A percentile compares a stretch with the other conserved stretches of the same genome.
phyloP scores from a whole-genome alignment of 805 yeast species.

The Sugiyamaella marilandica region DNA sequence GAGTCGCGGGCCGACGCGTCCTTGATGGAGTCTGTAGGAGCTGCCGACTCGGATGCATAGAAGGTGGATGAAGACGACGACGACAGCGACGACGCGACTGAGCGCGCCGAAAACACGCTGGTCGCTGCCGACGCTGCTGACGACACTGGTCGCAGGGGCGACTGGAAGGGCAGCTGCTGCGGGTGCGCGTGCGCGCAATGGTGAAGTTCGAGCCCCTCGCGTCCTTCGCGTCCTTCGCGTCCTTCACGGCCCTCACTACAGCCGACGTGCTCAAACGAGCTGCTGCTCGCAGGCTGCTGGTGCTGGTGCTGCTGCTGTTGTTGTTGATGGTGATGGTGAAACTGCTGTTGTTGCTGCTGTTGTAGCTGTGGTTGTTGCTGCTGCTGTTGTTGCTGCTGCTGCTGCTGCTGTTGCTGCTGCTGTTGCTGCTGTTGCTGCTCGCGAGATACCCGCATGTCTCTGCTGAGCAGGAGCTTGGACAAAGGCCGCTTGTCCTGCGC shows the following conservation, averaged over 20 bases:
- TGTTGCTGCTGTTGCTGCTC: neutral
- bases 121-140: conserved; percentile 6
- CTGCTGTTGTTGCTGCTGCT: neutral
- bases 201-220: neutral
- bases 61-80: conserved; percentile 9
- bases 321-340: conserved; percentile 6
- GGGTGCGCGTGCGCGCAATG: too few species aligned
- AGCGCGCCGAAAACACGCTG: conserved; percentile 8
- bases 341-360: conserved; percentile 5
- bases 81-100: conserved; percentile 12
- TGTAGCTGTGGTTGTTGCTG: neutral
- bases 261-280: neutral
- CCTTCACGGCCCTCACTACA: too few species aligned
- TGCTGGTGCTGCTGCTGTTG: conserved; percentile 8
- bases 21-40: neutral
- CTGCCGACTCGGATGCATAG: neutral
- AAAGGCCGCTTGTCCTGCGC: conserved; percentile 5
- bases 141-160: conserved; percentile 10
- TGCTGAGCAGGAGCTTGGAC: neutral
- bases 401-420: conserved; percentile 3
- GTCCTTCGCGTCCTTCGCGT: too few species aligned
- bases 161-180: neutral
- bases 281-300: neutral
- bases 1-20: neutral
- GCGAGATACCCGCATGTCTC: neutral